Conservation (phyloP, 2,329 filamentous ascomycete species). For the Aspergillus sp. region DNA sequence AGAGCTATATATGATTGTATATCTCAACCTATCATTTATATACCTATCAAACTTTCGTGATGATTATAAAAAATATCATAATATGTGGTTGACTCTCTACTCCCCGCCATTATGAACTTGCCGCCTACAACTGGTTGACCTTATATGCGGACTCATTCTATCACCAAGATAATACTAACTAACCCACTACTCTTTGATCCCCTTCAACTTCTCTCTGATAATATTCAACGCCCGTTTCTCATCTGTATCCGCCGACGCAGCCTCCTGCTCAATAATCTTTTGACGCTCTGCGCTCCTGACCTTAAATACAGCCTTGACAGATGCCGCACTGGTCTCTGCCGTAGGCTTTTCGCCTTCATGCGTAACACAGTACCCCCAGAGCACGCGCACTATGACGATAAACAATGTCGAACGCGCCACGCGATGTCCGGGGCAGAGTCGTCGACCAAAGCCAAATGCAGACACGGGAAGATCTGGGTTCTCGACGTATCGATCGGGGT, state of each 20-base stretch:
- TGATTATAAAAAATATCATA: too few species aligned
- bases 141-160: too few species aligned
- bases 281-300: not conserved
- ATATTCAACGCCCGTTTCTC: conserved; percentile 1
- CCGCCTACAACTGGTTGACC: too few species aligned
- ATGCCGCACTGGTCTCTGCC: not conserved
- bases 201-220: conserved; percentile 1
- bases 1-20: too few species aligned
- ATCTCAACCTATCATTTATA: too few species aligned
- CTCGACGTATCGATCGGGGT: conserved; percentile 30
- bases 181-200: too few species aligned
- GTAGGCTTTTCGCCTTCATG: not conserved
- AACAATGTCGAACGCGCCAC: conserved; percentile 2
- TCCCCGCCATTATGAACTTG: too few species aligned
- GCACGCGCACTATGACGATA: conserved; percentile 5
- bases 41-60: too few species aligned
- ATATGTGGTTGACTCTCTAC: too few species aligned
- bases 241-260: conserved; percentile 1
- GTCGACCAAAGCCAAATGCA: conserved; percentile 9
- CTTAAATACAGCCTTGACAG: conserved; percentile 2
- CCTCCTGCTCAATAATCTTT: conserved; percentile 1
- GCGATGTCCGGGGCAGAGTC: conserved; percentile 6
- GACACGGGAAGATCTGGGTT: conserved; percentile 3
- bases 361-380: conserved; percentile 7
- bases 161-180: too few species aligned